Evolutionary conservation across 2,329 filamentous ascomycete species (phyloP).

Genomic region (Xylaria sp.): DNA sequence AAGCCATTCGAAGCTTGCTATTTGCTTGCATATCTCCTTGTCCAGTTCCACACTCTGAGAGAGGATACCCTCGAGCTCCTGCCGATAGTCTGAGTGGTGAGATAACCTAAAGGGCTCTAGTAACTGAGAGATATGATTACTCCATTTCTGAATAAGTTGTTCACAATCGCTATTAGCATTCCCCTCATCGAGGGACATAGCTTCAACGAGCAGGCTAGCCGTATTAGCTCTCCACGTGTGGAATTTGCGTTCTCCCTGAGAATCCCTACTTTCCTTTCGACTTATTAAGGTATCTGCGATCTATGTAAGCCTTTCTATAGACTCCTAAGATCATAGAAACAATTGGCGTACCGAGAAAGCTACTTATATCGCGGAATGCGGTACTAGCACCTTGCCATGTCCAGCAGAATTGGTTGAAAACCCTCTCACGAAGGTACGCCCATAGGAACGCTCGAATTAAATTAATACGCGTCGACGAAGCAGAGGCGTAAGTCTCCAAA

Average conservation of each 20-base stretch:
- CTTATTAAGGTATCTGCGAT: not conserved
- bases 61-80: not conserved
- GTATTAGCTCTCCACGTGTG: conserved; percentile 14
- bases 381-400: not conserved
- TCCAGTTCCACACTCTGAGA: not conserved
- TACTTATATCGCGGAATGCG: not conserved
- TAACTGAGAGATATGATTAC: not conserved
- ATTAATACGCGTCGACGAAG: not conserved
- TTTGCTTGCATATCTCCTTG: conserved; percentile 5
- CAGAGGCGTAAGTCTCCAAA: not conserved
- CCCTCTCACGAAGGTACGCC: not conserved
- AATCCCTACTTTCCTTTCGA: not conserved
- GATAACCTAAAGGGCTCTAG: not conserved
- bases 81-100: not conserved
- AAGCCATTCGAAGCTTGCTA: conserved; percentile 7
- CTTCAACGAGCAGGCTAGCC: conserved; percentile 1
- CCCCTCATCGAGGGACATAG: conserved; percentile 1
- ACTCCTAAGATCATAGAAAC: not conserved
- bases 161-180: not conserved
- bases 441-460: not conserved
- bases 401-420: conserved; percentile 6
- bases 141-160: not conserved
- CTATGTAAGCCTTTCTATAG: not conserved
- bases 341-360: not conserved
- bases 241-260: not conserved